Conservation (phyloP, 2,329 filamentous ascomycete genomes). For the Clarireedia paspali region DNA sequence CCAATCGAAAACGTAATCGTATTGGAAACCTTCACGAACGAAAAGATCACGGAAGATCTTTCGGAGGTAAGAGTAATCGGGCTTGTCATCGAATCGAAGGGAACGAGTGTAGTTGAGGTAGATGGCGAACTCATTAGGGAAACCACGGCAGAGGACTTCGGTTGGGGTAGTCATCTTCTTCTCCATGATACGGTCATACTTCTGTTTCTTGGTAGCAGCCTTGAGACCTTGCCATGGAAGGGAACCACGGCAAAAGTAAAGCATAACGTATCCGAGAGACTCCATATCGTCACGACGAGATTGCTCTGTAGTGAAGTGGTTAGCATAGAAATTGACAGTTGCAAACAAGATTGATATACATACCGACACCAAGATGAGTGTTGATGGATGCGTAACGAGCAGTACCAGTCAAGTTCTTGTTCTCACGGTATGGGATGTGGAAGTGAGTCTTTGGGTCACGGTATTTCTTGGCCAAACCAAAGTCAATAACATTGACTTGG, state of each 20-base stretch:
- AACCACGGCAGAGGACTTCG: slow-evolving; percentile 93
- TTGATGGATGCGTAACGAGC: slow-evolving; percentile 99
- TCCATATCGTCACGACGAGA: slow-evolving; percentile 94
- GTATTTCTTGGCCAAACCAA: slow-evolving; percentile 99
- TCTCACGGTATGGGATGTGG: slow-evolving; percentile 94
- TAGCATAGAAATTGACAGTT: slow-evolving; percentile 15
- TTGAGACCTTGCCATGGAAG: slow-evolving; percentile 68
- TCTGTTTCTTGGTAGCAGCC: slow-evolving; percentile 80
- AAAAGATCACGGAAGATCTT: slow-evolving; percentile 97
- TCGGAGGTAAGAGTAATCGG: slow-evolving; percentile 95
- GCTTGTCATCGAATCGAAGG: slow-evolving; percentile 95
- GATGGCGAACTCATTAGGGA: slow-evolving; percentile 95
- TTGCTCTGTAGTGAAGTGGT: slow-evolving; percentile 73
- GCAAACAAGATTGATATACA: slow-evolving; percentile 29
- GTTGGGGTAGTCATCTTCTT: slow-evolving; percentile 98
- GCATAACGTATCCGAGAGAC: slow-evolving; percentile 69
- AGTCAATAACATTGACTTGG: slow-evolving; percentile 97
- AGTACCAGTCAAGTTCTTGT: slow-evolving; percentile 93
- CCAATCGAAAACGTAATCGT: slow-evolving; percentile 99
- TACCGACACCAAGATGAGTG: slow-evolving; percentile 90
- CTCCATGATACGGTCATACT: slow-evolving; percentile 99
- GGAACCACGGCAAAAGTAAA: slow-evolving; percentile 66
- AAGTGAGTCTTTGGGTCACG: slow-evolving; percentile 98
- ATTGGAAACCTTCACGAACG: slow-evolving; percentile 98
- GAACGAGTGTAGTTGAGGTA: slow-evolving; percentile 97